phyloP scores from a whole-genome alignment of 176 grass and related monocot species.

The Leersia perrieri region DNA sequence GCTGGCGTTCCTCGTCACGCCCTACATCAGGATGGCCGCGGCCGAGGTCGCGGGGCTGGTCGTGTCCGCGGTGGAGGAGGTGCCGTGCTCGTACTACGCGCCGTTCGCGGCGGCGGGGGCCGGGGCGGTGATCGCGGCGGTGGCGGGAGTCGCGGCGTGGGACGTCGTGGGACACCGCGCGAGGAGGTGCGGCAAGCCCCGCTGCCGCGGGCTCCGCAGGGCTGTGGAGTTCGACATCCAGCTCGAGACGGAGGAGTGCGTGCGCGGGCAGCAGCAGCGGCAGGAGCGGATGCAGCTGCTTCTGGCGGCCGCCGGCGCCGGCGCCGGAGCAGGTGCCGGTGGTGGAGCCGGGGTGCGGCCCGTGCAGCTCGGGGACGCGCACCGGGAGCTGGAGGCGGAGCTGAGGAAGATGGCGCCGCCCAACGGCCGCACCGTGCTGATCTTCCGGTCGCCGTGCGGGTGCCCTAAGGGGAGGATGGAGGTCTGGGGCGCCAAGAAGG shows the following conservation, averaged over 20 bases:
- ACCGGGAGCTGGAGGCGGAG: constrained; percentile 79
- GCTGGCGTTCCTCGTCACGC: constrained; percentile 46
- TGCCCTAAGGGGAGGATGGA: constrained; percentile 76
- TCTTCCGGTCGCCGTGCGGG: constrained; percentile 70
- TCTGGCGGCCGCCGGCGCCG: constrained; percentile 33
- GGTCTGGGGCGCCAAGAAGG: constrained; percentile 79
- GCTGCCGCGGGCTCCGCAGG: constrained; percentile 74
- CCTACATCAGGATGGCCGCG: constrained; percentile 46
- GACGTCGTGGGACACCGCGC: constrained; percentile 55
- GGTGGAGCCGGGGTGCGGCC: constrained; percentile 22
- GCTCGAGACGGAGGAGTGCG: constrained; percentile 93
- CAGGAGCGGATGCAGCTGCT: constrained; percentile 3
- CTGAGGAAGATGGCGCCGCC: constrained; percentile 88
- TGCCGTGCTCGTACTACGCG: constrained; percentile 31
- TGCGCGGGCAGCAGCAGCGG: constrained; percentile 34
- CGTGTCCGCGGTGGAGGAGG: constrained; percentile 38
- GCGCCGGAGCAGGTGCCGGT: no score
- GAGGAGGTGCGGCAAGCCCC: constrained; percentile 65
- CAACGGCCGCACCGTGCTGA: constrained; percentile 73
- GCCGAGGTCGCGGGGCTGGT: constrained; percentile 48
- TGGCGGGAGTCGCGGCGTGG: constrained; percentile 51
- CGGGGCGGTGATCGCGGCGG: constrained; percentile 38
- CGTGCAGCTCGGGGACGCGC: constrained; percentile 56
- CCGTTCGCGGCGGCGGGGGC: constrained; percentile 63
- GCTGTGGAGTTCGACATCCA: constrained; percentile 86